A percentile compares a stretch with the other conserved stretches of the same genome.
These are phyloP conservation scores for Fusarium burgessii DNA, from an alignment of 2,329 filamentous ascomycete genomes.

Conservation along the genomic window DNA sequence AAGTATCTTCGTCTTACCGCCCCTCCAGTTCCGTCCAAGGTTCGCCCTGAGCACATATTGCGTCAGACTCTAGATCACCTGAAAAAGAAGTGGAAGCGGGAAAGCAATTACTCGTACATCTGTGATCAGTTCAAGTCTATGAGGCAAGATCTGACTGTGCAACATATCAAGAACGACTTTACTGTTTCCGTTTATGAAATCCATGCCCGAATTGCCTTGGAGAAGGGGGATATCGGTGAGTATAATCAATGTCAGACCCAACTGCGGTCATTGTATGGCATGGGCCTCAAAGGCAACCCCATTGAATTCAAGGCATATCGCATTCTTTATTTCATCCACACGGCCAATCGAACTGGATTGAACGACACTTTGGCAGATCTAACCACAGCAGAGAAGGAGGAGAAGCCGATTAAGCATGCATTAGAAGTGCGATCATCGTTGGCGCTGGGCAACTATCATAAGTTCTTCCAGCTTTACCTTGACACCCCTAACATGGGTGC, in stretches of 20 bases:
- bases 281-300: slow-evolving; percentile 87
- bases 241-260: slow-evolving; percentile 99
- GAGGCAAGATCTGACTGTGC: slow-evolving; percentile 96
- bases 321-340: slow-evolving; percentile 99
- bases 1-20: slow-evolving; percentile 93
- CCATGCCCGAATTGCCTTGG: slow-evolving; percentile 95
- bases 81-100: slow-evolving; percentile 93
- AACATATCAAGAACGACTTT: slow-evolving; percentile 96
- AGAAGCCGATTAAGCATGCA: slow-evolving; percentile 88
- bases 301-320: slow-evolving; percentile 99
- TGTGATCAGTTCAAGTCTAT: slow-evolving; percentile 99
- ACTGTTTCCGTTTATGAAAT: slow-evolving; percentile 97
- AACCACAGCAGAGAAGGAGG: slow-evolving; percentile 95
- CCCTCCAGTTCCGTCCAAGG: slow-evolving; percentile 86
- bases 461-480: slow-evolving; percentile 95
- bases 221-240: slow-evolving; percentile 99
- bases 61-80: slow-evolving; percentile 87
- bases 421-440: slow-evolving; percentile 90
- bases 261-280: slow-evolving; percentile 88
- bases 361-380: slow-evolving; percentile 99
- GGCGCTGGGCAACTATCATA: slow-evolving; percentile 95
- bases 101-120: slow-evolving; percentile 96
- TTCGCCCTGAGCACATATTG: slow-evolving; percentile 84
- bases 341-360: slow-evolving; percentile 96
- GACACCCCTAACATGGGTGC: slow-evolving; percentile 96